A percentile compares a stretch with the other conserved stretches of the same genome.
Conservation (phyloP, 1,284 basidiomycete species). For the Heterobasidion annosum region DNA sequence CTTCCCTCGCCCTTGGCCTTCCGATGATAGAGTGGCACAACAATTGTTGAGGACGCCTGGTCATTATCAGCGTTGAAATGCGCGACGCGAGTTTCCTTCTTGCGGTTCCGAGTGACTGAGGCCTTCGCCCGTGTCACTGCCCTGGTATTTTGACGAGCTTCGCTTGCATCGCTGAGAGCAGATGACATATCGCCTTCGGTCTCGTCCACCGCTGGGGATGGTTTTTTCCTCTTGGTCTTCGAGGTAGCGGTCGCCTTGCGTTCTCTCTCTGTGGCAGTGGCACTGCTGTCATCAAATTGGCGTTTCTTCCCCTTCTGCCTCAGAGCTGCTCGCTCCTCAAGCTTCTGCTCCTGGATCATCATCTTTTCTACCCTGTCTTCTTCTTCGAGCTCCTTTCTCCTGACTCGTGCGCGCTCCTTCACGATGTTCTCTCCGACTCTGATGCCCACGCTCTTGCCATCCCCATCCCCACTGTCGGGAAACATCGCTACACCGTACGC, state of each 20-base stretch:
- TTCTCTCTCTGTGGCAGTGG: constrained; percentile 12
- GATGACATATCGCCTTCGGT: not conserved
- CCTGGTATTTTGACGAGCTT: no score
- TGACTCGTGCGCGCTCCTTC: constrained; percentile 52
- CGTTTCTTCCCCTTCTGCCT: constrained; percentile 16
- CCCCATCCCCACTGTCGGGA: constrained; percentile 34
- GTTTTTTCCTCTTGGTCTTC: constrained; percentile 9
- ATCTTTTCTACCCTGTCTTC: constrained; percentile 40
- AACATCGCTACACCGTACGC: constrained; percentile 77
- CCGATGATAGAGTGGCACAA: no score
- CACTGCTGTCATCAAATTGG: constrained; percentile 8
- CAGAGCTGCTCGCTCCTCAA: constrained; percentile 16
- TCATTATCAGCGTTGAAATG: no score
- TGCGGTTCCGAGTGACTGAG: no score
- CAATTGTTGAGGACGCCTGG: no score
- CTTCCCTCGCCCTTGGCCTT: no score
- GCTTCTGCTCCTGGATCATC: constrained; percentile 18
- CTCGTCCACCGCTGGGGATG: constrained; percentile 4
- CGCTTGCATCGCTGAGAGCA: no score
- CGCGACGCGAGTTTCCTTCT: no score
- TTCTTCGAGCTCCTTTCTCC: constrained; percentile 51
- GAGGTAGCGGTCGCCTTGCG: not conserved
- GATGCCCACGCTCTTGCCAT: constrained; percentile 2
- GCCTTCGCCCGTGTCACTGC: no score
- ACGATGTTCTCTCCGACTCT: constrained; percentile 37